Evolutionary conservation across 2,329 filamentous ascomycete species (phyloP).

Genomic region (Penicillium sp.): DNA sequence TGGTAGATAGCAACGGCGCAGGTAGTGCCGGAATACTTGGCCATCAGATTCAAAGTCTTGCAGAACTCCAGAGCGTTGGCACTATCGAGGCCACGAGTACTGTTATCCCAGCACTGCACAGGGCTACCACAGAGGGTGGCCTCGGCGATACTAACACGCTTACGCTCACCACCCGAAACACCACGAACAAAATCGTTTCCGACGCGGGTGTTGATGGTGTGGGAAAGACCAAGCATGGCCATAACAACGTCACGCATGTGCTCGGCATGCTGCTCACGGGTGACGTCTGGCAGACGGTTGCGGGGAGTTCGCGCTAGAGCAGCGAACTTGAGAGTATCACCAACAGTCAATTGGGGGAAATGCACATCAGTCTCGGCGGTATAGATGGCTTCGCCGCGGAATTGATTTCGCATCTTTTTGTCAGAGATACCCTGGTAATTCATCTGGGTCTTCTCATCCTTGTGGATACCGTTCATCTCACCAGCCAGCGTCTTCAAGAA

Average conservation of each 20-base stretch:
- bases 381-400: constrained; percentile 85
- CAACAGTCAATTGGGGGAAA: constrained; percentile 77
- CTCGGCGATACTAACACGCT: constrained; percentile 66
- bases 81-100: constrained; percentile 57
- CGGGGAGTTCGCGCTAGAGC: constrained; percentile 65
- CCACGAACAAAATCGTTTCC: constrained; percentile 64
- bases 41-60: constrained; percentile 54
- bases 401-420: constrained; percentile 71
- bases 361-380: constrained; percentile 84
- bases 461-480: constrained; percentile 78
- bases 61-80: constrained; percentile 63
- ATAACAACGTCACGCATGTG: constrained; percentile 53
- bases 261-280: constrained; percentile 47
- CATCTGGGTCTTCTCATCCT: constrained; percentile 72
- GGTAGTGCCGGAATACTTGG: constrained; percentile 55
- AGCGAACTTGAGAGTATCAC: constrained; percentile 78
- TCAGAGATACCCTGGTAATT: constrained; percentile 70
- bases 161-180: constrained; percentile 64
- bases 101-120: constrained; percentile 54
- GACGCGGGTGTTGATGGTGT: constrained; percentile 56
- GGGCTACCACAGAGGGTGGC: constrained; percentile 52
- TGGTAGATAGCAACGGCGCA: constrained; percentile 63
- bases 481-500: constrained; percentile 84
- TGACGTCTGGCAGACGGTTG: constrained; percentile 44
- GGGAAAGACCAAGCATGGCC: constrained; percentile 51